Percentiles rank a stretch among this genome's conserved stretches.
Conservation (phyloP, 495 filamentous ascomycete species). For the Neurospora sp. region DNA sequence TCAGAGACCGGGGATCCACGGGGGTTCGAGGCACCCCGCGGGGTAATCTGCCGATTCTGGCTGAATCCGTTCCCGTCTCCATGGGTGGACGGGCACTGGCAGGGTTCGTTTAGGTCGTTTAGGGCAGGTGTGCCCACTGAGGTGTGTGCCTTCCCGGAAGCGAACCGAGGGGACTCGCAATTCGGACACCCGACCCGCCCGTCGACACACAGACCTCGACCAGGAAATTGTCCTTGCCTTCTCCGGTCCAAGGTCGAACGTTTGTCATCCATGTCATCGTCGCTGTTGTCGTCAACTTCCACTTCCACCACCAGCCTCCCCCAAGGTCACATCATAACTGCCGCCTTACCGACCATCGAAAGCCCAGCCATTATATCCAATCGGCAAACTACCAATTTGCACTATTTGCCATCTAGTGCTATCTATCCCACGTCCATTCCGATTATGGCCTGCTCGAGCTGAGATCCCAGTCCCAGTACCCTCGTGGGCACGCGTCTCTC, state of each 20-base stretch:
- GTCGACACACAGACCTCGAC: neutral
- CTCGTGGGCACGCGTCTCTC: neutral
- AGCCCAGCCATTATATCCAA: neutral
- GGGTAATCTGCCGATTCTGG: neutral
- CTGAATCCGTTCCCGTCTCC: neutral
- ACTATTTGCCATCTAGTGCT: neutral
- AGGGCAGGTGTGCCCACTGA: neutral
- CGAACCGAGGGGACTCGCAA: neutral
- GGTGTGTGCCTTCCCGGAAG: neutral
- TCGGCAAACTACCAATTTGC: neutral
- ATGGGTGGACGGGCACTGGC: neutral
- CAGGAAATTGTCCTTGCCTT: neutral
- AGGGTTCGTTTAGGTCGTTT: neutral
- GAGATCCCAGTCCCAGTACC: neutral
- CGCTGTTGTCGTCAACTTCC: neutral
- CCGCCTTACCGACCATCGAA: neutral
- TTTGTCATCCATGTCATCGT: neutral
- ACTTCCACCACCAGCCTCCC: neutral
- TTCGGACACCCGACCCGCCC: neutral
- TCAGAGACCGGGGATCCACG: neutral
- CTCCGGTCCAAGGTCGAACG: neutral
- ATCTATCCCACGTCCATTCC: neutral
- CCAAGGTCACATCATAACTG: neutral
- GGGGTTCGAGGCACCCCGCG: neutral
- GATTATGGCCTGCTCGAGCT: neutral